Evolutionary conservation across 805 yeast species (phyloP), one percentile per base, ranked within the genome.

Genomic region (Pichia exigua): DNA sequence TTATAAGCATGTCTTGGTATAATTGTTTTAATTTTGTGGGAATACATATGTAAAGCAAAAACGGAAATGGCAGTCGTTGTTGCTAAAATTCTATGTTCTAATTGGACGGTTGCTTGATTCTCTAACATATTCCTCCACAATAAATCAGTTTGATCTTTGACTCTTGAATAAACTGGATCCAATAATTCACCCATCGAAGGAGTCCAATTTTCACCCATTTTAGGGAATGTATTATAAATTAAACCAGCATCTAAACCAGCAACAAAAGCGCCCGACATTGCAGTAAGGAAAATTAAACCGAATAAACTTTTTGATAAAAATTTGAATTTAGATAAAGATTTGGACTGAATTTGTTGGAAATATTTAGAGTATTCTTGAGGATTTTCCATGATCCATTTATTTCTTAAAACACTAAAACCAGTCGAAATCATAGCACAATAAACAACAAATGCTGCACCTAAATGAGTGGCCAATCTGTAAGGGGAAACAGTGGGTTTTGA

Each of bases 191-290:
- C 71, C n/a, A 64, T 68, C 18, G 86, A 77, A 11, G 99, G 99
- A 40, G 86, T 57, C 71, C 78, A 76, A 42, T 78, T 79, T 47
- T 88, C 88, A 42, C 98, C 98, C 99, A 94, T 94, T 61, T 84
- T 87, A 32, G 99, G 99, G 78, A 90, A 94, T 4, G 95, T 85
- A 68, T 94, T 94, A 70, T 94, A 94, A 58, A 94, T 90, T 68
- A 91, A 74, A 47, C 99, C 99, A 3, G 99, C 99, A 69, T 94
- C 99, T 50, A 94, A 74, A 10, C 99, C 99, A 17, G 99, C 99
- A 44, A 94, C 99, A 76, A 94, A 81, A 17, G 96, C 97, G 55
- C 99, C 99, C 12, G 96, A 81, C 95, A 94, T 86, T 18, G 97
- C 96, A 20, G 99, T 94, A 42, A 85, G 53, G 60, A 90, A 92